These are phyloP conservation scores for Colletotrichum lini DNA, from an alignment of 2,329 filamentous ascomycete genomes.

Conservation along the genomic window DNA sequence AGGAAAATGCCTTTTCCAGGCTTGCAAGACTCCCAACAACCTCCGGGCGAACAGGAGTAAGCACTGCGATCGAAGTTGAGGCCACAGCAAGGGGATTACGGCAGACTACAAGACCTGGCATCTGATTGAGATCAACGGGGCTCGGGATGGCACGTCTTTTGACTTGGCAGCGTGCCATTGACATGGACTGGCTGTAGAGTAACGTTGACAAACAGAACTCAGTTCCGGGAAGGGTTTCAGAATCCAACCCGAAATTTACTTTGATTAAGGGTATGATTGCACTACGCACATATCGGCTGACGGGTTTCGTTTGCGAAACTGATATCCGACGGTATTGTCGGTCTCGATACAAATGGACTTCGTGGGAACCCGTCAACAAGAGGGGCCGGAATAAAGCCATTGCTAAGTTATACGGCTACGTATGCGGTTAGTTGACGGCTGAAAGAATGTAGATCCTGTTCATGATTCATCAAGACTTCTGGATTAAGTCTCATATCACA, in stretches of 20 bases:
- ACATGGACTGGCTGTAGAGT: background rate
- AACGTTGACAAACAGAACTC: too few species aligned
- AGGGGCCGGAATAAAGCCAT: background rate
- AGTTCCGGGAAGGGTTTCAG: background rate
- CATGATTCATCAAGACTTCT: too few species aligned
- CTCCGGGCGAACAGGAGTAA: background rate
- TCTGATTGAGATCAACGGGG: background rate
- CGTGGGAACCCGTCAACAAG: background rate
- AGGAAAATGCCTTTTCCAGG: conserved; percentile 23
- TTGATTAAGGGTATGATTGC: background rate
- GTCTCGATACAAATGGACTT: background rate
- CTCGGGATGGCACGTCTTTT: background rate
- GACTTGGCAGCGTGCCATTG: too few species aligned
- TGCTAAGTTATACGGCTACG: too few species aligned
- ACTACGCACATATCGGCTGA: too few species aligned
- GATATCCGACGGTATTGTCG: background rate
- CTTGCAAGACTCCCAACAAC: background rate
- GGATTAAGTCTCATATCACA: too few species aligned
- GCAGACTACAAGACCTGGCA: background rate
- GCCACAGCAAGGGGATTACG: background rate
- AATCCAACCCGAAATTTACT: background rate
- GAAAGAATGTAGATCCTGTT: too few species aligned
- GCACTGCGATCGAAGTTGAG: conserved; percentile 8
- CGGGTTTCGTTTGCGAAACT: background rate
- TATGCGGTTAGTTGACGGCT: too few species aligned